Conservation (phyloP, 495 filamentous ascomycete genomes). For the Lentithecium fluviatile region DNA sequence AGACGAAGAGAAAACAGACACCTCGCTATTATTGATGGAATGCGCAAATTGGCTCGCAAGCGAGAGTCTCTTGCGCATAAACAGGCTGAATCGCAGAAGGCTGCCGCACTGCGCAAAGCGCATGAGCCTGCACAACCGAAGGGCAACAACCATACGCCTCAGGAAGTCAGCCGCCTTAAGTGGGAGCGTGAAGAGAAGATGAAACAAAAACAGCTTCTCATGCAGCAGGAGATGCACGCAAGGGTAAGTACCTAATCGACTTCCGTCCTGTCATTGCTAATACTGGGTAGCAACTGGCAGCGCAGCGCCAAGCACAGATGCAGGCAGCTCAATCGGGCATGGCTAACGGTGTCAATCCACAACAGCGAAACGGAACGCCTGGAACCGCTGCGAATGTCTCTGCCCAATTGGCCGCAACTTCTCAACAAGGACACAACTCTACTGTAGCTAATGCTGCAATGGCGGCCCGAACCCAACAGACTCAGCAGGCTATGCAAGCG, state of each 20-base stretch:
- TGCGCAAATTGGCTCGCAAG: constrained; percentile 94
- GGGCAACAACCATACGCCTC: constrained; percentile 63
- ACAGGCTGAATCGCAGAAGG: constrained; percentile 65
- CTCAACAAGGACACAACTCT: constrained; percentile 20
- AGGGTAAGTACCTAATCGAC: constrained; percentile 50
- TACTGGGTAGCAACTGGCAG: constrained; percentile 5
- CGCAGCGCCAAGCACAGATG: constrained; percentile 30
- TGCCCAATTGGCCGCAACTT: constrained; percentile 15
- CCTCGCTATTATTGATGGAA: constrained; percentile 83
- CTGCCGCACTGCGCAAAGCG: constrained; percentile 45
- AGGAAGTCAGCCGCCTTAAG: constrained; percentile 85
- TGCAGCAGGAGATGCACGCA: constrained; percentile 60
- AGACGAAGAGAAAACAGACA: constrained; percentile 80
- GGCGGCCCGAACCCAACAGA: constrained; percentile 13
- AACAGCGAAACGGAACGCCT: constrained; percentile 30
- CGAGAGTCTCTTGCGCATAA: constrained; percentile 81
- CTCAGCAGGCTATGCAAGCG: constrained; percentile 24
- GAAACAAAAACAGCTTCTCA: constrained; percentile 60
- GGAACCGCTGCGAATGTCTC: constrained; percentile 14
- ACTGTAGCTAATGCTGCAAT: constrained; percentile 13
- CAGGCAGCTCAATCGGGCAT: constrained; percentile 20
- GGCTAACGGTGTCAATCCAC: constrained; percentile 31
- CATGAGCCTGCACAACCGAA: constrained; percentile 40
- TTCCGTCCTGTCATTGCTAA: neutral
- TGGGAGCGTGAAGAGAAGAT: constrained; percentile 78